These are phyloP conservation scores for Fomitopsis pulvina DNA, from an alignment of 768 basidiomycete species.

Conservation along the genomic window DNA sequence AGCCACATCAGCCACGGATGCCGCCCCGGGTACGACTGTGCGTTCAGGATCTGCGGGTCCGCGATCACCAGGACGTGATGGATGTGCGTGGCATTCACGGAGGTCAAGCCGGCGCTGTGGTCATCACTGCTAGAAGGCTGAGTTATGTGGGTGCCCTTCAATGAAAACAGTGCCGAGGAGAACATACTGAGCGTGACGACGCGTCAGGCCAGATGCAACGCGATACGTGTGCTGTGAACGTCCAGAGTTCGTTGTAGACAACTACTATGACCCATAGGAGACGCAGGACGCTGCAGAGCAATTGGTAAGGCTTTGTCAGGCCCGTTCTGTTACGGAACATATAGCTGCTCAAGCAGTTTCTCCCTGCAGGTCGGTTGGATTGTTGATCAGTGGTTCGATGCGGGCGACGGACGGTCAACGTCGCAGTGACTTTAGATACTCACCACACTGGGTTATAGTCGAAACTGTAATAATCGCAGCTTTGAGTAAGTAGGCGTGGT, in stretches of 20 bases:
- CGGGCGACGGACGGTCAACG: too few species aligned
- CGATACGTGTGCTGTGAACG: slow-evolving; percentile 50
- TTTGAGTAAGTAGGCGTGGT: too few species aligned
- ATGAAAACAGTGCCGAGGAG: slow-evolving; percentile 1
- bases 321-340: too few species aligned
- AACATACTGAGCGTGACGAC: slow-evolving; percentile 5
- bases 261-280: slow-evolving; percentile 30
- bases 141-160: slow-evolving; percentile 4
- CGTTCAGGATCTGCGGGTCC: slow-evolving; percentile 84
- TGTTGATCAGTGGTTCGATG: too few species aligned
- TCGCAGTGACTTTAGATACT: too few species aligned
- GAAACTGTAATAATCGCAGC: too few species aligned
- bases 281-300: neutral
- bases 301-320: neutral
- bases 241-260: slow-evolving; percentile 63
- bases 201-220: slow-evolving; percentile 30
- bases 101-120: neutral
- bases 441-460: too few species aligned
- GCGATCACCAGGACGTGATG: slow-evolving; percentile 72
- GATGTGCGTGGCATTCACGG: neutral
- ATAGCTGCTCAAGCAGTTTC: too few species aligned
- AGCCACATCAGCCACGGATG: slow-evolving; percentile 47
- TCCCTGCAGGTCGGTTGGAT: too few species aligned
- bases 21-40: slow-evolving; percentile 64
- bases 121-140: neutral